These are phyloP conservation scores for Penicillium brasilianum DNA, from an alignment of 2,329 filamentous ascomycete species.

Conservation along the genomic window DNA sequence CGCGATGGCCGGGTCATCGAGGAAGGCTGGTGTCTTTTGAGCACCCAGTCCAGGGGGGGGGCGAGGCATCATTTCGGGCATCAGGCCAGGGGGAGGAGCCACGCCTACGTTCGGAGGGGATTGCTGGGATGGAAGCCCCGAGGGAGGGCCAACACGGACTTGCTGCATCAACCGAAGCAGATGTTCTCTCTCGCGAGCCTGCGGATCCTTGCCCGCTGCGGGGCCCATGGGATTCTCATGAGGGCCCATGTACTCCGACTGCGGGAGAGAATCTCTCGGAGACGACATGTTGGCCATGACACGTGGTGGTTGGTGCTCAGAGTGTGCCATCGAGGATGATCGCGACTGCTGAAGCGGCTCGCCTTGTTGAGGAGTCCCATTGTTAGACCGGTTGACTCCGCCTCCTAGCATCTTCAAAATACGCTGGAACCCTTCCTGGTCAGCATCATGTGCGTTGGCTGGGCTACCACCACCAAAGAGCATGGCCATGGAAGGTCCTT, in stretches of 20 bases:
- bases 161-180: constrained; percentile 82
- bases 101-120: constrained; percentile 35
- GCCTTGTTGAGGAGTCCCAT: constrained; percentile 52
- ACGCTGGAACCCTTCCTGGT: constrained; percentile 84
- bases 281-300: constrained; percentile 36
- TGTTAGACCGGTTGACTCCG: constrained; percentile 58
- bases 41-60: constrained; percentile 41
- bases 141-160: constrained; percentile 44
- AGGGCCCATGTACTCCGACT: constrained; percentile 40
- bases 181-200: constrained; percentile 74
- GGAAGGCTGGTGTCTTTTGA: constrained; percentile 45
- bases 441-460: constrained; percentile 60
- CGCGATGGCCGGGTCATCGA: constrained; percentile 52
- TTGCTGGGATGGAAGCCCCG: constrained; percentile 36
- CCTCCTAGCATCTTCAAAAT: constrained; percentile 80
- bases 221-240: constrained; percentile 38
- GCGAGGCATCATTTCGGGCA: constrained; percentile 43
- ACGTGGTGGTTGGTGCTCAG: constrained; percentile 38
- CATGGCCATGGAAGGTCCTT: constrained; percentile 26
- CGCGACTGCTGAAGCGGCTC: constrained; percentile 36
- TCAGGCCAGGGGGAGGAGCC: constrained; percentile 41
- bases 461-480: constrained; percentile 34
- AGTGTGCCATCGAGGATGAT: constrained; percentile 37
- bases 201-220: constrained; percentile 47
- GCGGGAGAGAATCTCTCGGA: constrained; percentile 38